A percentile compares a stretch with the other conserved stretches of the same genome.
phyloP scores from a whole-genome alignment of 495 filamentous ascomycete species.

The Penicillium paradoxum region DNA sequence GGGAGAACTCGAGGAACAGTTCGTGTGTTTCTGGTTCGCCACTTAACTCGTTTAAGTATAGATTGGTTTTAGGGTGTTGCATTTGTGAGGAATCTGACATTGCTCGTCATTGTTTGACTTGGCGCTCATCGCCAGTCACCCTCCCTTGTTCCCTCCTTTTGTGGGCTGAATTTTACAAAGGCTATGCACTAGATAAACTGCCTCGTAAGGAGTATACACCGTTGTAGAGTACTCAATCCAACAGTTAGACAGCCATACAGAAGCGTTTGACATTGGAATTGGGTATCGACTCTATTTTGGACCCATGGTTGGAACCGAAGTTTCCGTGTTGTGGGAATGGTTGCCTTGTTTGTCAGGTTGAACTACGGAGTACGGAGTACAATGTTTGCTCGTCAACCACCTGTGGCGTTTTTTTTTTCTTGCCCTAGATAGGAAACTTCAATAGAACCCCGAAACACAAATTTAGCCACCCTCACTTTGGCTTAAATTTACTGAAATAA shows the following conservation, averaged over 20 bases:
- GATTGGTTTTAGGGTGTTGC: not conserved
- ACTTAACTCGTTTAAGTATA: not conserved
- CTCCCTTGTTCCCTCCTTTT: conserved; percentile 7
- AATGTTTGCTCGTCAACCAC: not conserved
- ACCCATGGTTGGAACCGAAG: conserved; percentile 1
- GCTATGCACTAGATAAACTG: no score
- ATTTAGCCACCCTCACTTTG: not conserved
- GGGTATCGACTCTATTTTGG: not conserved
- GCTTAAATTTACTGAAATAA: no score
- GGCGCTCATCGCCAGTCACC: no score
- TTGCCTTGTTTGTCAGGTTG: not conserved
- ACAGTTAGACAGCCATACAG: not conserved
- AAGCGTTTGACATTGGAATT: not conserved
- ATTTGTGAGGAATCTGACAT: conserved; percentile 6
- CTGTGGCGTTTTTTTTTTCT: not conserved
- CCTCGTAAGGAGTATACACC: no score
- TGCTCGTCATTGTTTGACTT: not conserved
- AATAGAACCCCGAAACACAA: not conserved
- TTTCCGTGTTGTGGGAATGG: not conserved
- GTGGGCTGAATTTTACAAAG: not conserved
- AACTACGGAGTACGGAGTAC: no score
- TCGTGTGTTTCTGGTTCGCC: conserved; percentile 4
- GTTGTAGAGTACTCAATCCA: no score
- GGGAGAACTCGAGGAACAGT: not conserved
- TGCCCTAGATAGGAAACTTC: no score